Percentiles rank a stretch among this genome's conserved stretches.
These are phyloP conservation scores for Persicaria tinctoria DNA, from an alignment of 148 eudicot genomes.

Conservation along the genomic window DNA sequence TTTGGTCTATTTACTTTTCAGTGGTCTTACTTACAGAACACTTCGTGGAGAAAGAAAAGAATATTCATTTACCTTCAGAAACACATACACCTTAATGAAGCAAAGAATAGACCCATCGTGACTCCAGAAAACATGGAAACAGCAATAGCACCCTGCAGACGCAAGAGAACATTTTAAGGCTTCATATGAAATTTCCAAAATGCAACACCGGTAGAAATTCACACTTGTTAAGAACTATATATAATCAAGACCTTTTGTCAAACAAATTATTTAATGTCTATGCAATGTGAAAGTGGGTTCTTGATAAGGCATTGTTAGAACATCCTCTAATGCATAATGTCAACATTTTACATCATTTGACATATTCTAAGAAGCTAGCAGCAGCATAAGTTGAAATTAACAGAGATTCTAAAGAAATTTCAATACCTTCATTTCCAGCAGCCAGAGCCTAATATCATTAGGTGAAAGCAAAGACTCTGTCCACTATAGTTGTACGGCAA, in stretches of 20 bases:
- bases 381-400: not conserved
- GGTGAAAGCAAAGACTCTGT: slow-evolving; percentile 57
- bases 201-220: not conserved
- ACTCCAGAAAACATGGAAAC: slow-evolving; percentile 9
- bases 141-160: slow-evolving; percentile 1
- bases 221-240: not conserved
- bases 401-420: not conserved
- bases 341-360: not conserved
- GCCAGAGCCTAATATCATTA: slow-evolving; percentile 29
- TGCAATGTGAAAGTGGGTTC: not conserved
- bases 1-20: slow-evolving; percentile 17
- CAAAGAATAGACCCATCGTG: not conserved
- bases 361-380: not conserved
- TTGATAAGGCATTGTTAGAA: not conserved
- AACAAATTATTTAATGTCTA: not conserved
- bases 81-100: slow-evolving; percentile 1
- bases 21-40: slow-evolving; percentile 31
- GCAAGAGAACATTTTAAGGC: not conserved
- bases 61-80: slow-evolving; percentile 9
- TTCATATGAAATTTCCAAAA: not conserved
- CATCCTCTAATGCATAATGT: not conserved
- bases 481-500: slow-evolving; percentile 55
- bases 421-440: slow-evolving; percentile 28
- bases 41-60: slow-evolving; percentile 13
- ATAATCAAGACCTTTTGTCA: not conserved